Evolutionary conservation across 208 protist genomes (phyloP).

Genomic region (Leptomonas pyrrhocoris): DNA sequence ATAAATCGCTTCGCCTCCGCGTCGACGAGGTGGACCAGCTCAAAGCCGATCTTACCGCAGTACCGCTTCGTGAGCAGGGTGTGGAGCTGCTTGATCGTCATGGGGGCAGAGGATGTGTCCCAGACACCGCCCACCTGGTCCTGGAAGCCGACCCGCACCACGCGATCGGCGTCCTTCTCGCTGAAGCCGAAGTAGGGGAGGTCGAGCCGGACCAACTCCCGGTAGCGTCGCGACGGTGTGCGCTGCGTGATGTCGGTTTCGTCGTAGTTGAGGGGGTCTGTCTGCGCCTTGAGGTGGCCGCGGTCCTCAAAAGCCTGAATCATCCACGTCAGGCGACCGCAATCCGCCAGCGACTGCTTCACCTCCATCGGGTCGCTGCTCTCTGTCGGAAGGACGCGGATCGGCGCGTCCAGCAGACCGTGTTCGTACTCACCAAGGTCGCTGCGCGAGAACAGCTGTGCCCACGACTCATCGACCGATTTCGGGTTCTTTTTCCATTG

Average conservation of each 20-base stretch:
- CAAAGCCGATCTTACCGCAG: slow-evolving; percentile 90
- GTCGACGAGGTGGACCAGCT: slow-evolving; percentile 96
- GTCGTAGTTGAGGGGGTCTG: slow-evolving; percentile 81
- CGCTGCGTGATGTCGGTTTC: slow-evolving; percentile 49
- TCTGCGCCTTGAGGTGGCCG: slow-evolving; percentile 82
- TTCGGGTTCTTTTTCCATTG: slow-evolving; percentile 75
- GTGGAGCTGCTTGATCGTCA: slow-evolving; percentile 85
- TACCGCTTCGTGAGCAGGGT: slow-evolving; percentile 83
- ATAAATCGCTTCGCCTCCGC: slow-evolving; percentile 90
- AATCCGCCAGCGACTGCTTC: slow-evolving; percentile 79
- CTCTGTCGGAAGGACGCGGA: slow-evolving; percentile 64
- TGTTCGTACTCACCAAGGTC: slow-evolving; percentile 53
- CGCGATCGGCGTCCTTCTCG: slow-evolving; percentile 60
- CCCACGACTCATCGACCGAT: slow-evolving; percentile 81
- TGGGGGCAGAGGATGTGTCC: slow-evolving; percentile 57
- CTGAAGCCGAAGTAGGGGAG: slow-evolving; percentile 87
- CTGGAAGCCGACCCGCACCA: slow-evolving; percentile 83
- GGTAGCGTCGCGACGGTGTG: slow-evolving; percentile 63
- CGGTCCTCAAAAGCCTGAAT: slow-evolving; percentile 90
- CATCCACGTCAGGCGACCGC: slow-evolving; percentile 83
- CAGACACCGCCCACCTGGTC: slow-evolving; percentile 77
- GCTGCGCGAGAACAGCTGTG: slow-evolving; percentile 55
- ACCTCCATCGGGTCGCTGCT: slow-evolving; percentile 40
- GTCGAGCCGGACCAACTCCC: slow-evolving; percentile 70
- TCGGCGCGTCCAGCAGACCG: slow-evolving; percentile 60